A percentile compares a stretch with the other conserved stretches of the same genome.
Evolutionary conservation across 176 grass and related monocot genomes (phyloP).

Genomic region (Lolium rigidum): DNA sequence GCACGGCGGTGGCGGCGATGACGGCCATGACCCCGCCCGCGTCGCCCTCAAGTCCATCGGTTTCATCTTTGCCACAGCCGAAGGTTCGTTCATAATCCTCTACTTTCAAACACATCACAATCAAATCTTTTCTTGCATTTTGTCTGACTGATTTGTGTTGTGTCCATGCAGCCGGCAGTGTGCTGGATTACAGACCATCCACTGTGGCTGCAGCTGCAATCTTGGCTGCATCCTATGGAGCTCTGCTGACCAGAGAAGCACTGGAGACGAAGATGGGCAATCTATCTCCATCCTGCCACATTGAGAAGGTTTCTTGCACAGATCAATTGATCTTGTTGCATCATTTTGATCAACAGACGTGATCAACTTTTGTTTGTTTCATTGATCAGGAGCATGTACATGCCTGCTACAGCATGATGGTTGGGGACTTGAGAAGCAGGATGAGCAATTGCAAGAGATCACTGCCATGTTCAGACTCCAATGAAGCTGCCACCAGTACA

Average conservation of each 20-base stretch:
- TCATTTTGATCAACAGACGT: slow-evolving; percentile 35
- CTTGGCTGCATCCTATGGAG: slow-evolving; percentile 69
- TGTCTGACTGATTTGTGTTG: too few species aligned
- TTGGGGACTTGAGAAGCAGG: slow-evolving; percentile 49
- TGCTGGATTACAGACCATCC: slow-evolving; percentile 17
- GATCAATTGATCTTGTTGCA: neutral
- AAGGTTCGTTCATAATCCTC: slow-evolving; percentile 44
- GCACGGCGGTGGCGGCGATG: too few species aligned
- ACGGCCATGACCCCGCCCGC: too few species aligned
- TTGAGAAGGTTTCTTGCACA: slow-evolving; percentile 60
- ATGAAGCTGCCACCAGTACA: slow-evolving; percentile 55
- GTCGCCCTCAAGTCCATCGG: slow-evolving; percentile 24
- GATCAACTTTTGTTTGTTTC: slow-evolving; percentile 37
- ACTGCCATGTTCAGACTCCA: slow-evolving; percentile 56
- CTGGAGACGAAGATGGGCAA: slow-evolving; percentile 62
- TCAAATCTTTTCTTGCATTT: neutral
- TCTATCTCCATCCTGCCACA: slow-evolving; percentile 58
- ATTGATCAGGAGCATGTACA: slow-evolving; percentile 76
- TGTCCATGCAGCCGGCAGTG: too few species aligned
- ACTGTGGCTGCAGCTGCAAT: slow-evolving; percentile 74
- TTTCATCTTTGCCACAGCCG: slow-evolving; percentile 54
- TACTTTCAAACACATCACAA: neutral
- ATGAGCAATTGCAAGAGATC: slow-evolving; percentile 51
- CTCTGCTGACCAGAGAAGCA: slow-evolving; percentile 56
- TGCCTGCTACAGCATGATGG: slow-evolving; percentile 70